These are phyloP conservation scores for Cetraspora pellucida DNA, from an alignment of 192 early-diverging fungal genomes.

Conservation along the genomic window DNA sequence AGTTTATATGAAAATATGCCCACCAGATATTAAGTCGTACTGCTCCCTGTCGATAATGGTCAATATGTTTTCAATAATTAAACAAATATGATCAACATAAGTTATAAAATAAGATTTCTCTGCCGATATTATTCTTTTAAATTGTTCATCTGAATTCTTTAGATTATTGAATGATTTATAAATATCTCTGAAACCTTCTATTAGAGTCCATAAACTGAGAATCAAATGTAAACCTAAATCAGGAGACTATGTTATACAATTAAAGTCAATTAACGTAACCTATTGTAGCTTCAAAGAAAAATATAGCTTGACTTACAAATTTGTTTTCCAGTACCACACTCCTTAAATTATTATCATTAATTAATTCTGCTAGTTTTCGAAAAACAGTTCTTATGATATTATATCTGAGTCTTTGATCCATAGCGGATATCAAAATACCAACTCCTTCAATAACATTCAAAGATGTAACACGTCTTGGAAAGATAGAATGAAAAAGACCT, in stretches of 20 bases:
- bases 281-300: neutral
- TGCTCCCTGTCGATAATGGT: neutral
- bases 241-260: neutral
- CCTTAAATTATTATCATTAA: constrained; percentile 5
- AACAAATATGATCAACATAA: constrained; percentile 1
- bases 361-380: neutral
- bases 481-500: constrained; percentile 9
- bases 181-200: constrained; percentile 6
- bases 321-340: neutral
- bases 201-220: neutral
- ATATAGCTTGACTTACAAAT: neutral
- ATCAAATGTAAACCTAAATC: constrained; percentile 1
- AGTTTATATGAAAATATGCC: neutral
- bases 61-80: neutral
- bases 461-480: constrained; percentile 10
- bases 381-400: neutral
- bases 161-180: neutral
- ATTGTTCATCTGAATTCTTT: neutral
- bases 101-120: neutral
- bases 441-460: neutral
- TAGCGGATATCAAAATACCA: constrained; percentile 14
- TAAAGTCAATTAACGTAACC: neutral
- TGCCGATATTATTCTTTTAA: neutral
- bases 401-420: constrained; percentile 8
- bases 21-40: constrained; percentile 3